phyloP scores from a whole-genome alignment of 2,329 filamentous ascomycete genomes.

The Fusarium caatingaense region DNA sequence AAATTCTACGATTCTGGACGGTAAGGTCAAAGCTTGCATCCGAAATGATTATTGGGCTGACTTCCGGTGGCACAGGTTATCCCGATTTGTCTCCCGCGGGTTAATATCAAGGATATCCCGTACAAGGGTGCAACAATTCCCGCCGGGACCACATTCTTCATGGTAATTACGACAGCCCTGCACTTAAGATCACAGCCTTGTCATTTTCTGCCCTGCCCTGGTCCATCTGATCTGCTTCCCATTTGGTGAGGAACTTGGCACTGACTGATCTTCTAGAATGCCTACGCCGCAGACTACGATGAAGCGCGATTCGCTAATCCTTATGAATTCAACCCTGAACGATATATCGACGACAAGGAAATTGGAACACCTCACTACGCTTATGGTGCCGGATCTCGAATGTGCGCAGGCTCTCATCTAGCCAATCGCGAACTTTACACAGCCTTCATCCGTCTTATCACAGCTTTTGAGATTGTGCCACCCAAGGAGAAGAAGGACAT shows the following conservation, averaged over 20 bases:
- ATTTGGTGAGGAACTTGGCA: background rate
- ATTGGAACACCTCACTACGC: slow-evolving; percentile 69
- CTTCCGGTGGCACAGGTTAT: slow-evolving; percentile 60
- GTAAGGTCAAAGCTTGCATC: slow-evolving; percentile 45
- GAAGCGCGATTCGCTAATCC: slow-evolving; percentile 73
- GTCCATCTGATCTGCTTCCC: background rate
- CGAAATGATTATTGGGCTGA: background rate
- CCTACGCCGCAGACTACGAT: slow-evolving; percentile 81
- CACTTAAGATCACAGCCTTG: background rate
- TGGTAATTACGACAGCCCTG: slow-evolving; percentile 58
- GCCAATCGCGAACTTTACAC: slow-evolving; percentile 73
- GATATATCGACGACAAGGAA: slow-evolving; percentile 70
- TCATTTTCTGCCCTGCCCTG: background rate
- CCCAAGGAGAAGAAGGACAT: slow-evolving; percentile 58
- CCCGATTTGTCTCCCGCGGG: slow-evolving; percentile 79
- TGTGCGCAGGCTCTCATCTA: slow-evolving; percentile 72
- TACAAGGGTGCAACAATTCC: slow-evolving; percentile 77
- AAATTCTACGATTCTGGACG: slow-evolving; percentile 81
- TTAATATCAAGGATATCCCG: slow-evolving; percentile 76
- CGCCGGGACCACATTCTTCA: slow-evolving; percentile 81
- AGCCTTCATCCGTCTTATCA: slow-evolving; percentile 68
- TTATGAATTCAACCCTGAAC: slow-evolving; percentile 73
- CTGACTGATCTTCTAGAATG: slow-evolving; percentile 61
- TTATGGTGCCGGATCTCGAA: slow-evolving; percentile 71
- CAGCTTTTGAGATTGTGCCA: slow-evolving; percentile 66